Evolutionary conservation across 257 asterid genomes (phyloP).

Genomic region (Capsicum chinense): DNA sequence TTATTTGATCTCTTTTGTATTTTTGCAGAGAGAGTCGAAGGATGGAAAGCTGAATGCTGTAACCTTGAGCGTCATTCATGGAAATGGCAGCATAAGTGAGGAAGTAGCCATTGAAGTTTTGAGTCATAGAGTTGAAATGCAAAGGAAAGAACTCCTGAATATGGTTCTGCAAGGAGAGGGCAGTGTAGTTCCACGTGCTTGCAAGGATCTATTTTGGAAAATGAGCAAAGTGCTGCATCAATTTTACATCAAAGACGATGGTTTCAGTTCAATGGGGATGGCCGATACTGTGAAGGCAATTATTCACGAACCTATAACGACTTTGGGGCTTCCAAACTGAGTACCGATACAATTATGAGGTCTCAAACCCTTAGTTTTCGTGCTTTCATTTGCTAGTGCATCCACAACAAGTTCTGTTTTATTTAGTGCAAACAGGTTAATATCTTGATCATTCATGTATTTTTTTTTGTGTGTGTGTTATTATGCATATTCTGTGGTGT

Average conservation of each 20-base stretch:
- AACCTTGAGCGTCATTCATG: constrained; percentile 49
- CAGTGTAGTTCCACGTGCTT: constrained; percentile 65
- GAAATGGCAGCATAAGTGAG: constrained; percentile 49
- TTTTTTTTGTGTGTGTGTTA: not conserved
- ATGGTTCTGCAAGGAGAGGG: constrained; percentile 57
- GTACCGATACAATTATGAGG: constrained; percentile 5
- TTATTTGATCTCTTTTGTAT: not conserved
- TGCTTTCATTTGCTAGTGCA: not conserved
- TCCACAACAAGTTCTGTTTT: not conserved
- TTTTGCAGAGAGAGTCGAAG: constrained; percentile 73
- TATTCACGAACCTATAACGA: constrained; percentile 57
- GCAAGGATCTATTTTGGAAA: constrained; percentile 86
- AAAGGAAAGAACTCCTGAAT: constrained; percentile 65
- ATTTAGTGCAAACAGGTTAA: constrained; percentile 16
- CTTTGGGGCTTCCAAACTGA: not conserved
- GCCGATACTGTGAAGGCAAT: constrained; percentile 53
- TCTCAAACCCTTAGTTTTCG: not conserved
- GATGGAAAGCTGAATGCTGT: constrained; percentile 74
- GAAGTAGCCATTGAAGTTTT: constrained; percentile 55
- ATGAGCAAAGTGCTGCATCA: constrained; percentile 65
- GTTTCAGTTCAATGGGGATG: constrained; percentile 66
- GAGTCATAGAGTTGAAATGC: constrained; percentile 45
- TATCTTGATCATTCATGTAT: not conserved
- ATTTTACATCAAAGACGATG: constrained; percentile 74
- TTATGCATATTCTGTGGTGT: constrained; percentile 24